Evolutionary conservation across 2,329 filamentous ascomycete species (phyloP).

Genomic region (Fusarium hostae): DNA sequence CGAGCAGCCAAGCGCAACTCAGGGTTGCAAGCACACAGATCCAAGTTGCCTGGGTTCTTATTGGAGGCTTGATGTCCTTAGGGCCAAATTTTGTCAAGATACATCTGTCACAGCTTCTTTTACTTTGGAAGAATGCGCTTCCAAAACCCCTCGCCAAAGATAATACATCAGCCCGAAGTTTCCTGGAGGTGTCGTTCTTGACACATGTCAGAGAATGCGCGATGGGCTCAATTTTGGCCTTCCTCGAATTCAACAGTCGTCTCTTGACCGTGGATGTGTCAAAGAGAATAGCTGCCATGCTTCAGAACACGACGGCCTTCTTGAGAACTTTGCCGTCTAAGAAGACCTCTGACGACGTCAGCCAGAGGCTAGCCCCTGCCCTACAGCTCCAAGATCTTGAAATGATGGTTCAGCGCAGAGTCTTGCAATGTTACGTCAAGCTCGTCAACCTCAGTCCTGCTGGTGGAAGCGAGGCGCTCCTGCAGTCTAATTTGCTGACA

Average conservation of each 20-base stretch:
- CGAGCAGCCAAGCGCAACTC: constrained; percentile 89
- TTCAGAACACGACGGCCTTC: constrained; percentile 93
- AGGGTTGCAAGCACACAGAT: constrained; percentile 93
- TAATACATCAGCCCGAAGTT: constrained; percentile 83
- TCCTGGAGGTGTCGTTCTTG: constrained; percentile 90
- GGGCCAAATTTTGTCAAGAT: constrained; percentile 99
- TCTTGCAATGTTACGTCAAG: constrained; percentile 94
- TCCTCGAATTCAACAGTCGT: constrained; percentile 92
- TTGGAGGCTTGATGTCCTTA: constrained; percentile 94
- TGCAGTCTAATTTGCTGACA: constrained; percentile 91
- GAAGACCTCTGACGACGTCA: constrained; percentile 87
- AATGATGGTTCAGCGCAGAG: constrained; percentile 90
- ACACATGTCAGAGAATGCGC: constrained; percentile 96
- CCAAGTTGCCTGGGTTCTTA: constrained; percentile 96
- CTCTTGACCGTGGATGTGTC: constrained; percentile 94
- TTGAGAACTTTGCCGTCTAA: constrained; percentile 84
- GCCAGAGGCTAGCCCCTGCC: constrained; percentile 83
- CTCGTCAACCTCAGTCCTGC: constrained; percentile 88
- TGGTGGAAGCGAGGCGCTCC: constrained; percentile 83
- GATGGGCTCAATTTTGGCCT: constrained; percentile 88
- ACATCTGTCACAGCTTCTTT: constrained; percentile 89
- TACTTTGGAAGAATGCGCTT: constrained; percentile 97
- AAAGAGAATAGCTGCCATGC: constrained; percentile 90
- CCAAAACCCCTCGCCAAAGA: constrained; percentile 95
- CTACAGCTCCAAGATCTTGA: constrained; percentile 91